Base-by-base conservation (phyloP, 2,329 filamentous ascomycete species). In the Penicillium expansum region DNA sequence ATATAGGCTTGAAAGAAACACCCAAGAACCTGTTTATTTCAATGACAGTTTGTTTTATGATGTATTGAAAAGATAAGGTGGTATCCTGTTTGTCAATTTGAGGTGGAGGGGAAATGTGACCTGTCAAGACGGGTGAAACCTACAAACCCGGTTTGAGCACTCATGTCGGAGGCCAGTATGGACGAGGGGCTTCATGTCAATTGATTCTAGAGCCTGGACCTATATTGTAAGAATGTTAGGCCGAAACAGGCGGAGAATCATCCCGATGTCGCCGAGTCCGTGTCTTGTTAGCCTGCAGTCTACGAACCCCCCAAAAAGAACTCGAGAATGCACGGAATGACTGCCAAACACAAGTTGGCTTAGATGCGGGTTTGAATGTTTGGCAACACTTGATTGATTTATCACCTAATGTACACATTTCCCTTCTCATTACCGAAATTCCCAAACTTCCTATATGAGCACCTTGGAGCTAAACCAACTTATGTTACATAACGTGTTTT, bases 401-500 rank as follows among this genome's bases (percentile, higher is more conserved):
- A 35, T 35, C 30, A 37, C 16, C 16, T 27, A 48, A 29, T 48
- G 22, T 48, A 48, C 32, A 35, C 14, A 50, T 30, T 13, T 5
- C 6, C 10, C 38, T 52, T 35, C 11, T 18, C 16, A 45, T 8
- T 9, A 16, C 16, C 14, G 18, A 20, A 2, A 22, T 24, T 2
- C 29, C n/a, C 8, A 16, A 5, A n/a, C 5, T 29, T 18, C 10
- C 10, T 20, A 27, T 54, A 35, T 9, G 20, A 22, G 5, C 22
- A 10, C 43, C 13, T 16, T 9, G n/a, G n/a, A 29, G 7, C 20
- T 47, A 29, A 35, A 20, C 18, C 16, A 50, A 50, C 43, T 60
- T 60, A 62, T 57, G 53, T 48, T 47, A 32, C 32, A 60, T 64
- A 67, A 16, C 43, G 44, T 14, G 29, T 43, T 44, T 38, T 57